Percentiles rank a stretch among this genome's conserved stretches.
Evolutionary conservation across 2,329 filamentous ascomycete species (phyloP).

Genomic region (Epichloe uncinata): DNA sequence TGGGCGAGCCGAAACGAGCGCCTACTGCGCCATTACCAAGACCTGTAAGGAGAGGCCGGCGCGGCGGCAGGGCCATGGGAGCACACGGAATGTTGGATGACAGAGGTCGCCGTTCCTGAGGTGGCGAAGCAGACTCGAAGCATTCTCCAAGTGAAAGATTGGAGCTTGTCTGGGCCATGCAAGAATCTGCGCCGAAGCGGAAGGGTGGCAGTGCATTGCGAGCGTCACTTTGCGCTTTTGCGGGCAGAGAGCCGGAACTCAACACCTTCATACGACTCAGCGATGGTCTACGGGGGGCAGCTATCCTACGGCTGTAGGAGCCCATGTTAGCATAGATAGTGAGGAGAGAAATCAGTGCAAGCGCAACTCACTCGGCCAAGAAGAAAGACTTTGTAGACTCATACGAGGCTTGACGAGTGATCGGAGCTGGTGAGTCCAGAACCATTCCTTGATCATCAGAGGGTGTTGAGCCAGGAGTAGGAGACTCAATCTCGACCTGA

Average conservation of each 20-base stretch:
- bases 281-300: slow-evolving; percentile 58
- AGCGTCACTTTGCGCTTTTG: slow-evolving; percentile 46
- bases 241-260: slow-evolving; percentile 51
- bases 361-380: slow-evolving; percentile 37
- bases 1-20: slow-evolving; percentile 62
- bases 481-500: slow-evolving; percentile 57
- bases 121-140: slow-evolving; percentile 62
- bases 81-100: slow-evolving; percentile 46
- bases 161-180: slow-evolving; percentile 16
- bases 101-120: slow-evolving; percentile 51
- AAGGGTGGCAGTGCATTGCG: slow-evolving; percentile 51
- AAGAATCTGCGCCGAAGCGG: slow-evolving; percentile 46
- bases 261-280: slow-evolving; percentile 62
- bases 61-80: slow-evolving; percentile 43
- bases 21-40: slow-evolving; percentile 33
- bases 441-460: slow-evolving; percentile 31
- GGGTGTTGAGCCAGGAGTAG: slow-evolving; percentile 46
- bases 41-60: slow-evolving; percentile 52
- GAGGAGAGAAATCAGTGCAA: slow-evolving; percentile 8
- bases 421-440: slow-evolving; percentile 42
- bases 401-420: slow-evolving; percentile 30
- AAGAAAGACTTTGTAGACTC: slow-evolving; percentile 35
- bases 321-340: slow-evolving; percentile 9
- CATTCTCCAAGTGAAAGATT: slow-evolving; percentile 61
- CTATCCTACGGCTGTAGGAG: slow-evolving; percentile 47